Conservation (phyloP, 2,329 filamentous ascomycete genomes). For the Coniosporium tulheliwenetii region DNA sequence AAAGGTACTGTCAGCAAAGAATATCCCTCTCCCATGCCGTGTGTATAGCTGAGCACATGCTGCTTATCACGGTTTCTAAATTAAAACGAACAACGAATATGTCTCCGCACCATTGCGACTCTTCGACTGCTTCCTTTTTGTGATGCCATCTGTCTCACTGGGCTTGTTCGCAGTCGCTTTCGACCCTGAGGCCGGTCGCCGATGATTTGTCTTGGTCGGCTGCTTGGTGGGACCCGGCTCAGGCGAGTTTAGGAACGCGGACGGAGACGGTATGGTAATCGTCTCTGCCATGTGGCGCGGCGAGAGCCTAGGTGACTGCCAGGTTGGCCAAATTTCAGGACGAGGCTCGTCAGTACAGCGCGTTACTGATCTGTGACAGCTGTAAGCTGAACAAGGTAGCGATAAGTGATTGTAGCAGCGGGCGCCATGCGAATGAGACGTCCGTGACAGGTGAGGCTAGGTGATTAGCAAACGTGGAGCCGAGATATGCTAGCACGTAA, state of each 20-base stretch:
- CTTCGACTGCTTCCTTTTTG: slow-evolving; percentile 58
- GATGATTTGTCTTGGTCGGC: slow-evolving; percentile 7
- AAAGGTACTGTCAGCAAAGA: slow-evolving; percentile 7
- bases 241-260: slow-evolving; percentile 32
- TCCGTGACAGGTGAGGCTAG: too few relatives aligned
- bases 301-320: not conserved
- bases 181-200: slow-evolving; percentile 5
- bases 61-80: too few relatives aligned
- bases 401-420: too few relatives aligned
- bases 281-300: slow-evolving; percentile 30
- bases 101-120: slow-evolving; percentile 52
- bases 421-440: too few relatives aligned
- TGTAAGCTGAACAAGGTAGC: too few relatives aligned
- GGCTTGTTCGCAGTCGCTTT: slow-evolving; percentile 7
- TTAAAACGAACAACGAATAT: not conserved
- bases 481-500: too few relatives aligned
- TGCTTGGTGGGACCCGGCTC: slow-evolving; percentile 12
- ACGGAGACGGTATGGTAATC: slow-evolving; percentile 44
- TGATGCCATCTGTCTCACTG: slow-evolving; percentile 17
- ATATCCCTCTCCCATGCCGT: slow-evolving; percentile 5
- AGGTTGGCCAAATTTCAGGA: too few relatives aligned
- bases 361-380: too few relatives aligned
- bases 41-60: not conserved
- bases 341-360: too few relatives aligned
- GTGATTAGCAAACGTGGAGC: too few relatives aligned